phyloP scores from a whole-genome alignment of 805 yeast species.

The Hanseniaspora nectarophila region DNA sequence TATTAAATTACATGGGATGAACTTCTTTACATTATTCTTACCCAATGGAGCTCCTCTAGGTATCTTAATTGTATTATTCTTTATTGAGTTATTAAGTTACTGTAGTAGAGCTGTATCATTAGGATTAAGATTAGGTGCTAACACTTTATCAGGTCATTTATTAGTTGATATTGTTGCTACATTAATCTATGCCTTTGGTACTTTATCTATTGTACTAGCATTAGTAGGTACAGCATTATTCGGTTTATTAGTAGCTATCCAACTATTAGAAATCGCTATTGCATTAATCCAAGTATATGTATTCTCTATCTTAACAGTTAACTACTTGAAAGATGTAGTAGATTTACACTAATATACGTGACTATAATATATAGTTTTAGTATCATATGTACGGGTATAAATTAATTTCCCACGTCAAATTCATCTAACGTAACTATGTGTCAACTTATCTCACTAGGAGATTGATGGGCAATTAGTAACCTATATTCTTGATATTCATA shows the following conservation, averaged over 20 bases:
- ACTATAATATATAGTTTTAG: not conserved
- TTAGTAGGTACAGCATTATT: conserved; percentile 21
- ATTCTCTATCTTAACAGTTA: conserved; percentile 22
- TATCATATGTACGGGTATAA: not conserved
- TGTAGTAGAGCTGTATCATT: conserved; percentile 22
- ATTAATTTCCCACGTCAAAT: conserved; percentile 9
- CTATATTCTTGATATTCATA: conserved; percentile 2
- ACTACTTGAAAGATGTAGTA: conserved; percentile 23
- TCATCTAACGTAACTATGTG: conserved; percentile 10
- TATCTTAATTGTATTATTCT: conserved; percentile 22
- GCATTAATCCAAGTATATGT: conserved; percentile 24
- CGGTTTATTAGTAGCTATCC: conserved; percentile 21
- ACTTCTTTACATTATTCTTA: conserved; percentile 23
- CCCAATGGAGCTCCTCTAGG: conserved; percentile 22
- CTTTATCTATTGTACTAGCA: conserved; percentile 18
- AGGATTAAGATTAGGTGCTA: conserved; percentile 24
- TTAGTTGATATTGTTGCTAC: conserved; percentile 23
- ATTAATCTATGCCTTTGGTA: conserved; percentile 23
- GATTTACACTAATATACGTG: conserved; percentile 21
- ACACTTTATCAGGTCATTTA: conserved; percentile 24
- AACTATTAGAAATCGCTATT: conserved; percentile 23
- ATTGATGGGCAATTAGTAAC: conserved; percentile 13
- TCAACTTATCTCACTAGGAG: conserved; percentile 10
- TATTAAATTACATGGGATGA: conserved; percentile 18
- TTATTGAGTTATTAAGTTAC: conserved; percentile 23